These are phyloP conservation scores for Suhomyces terraborum DNA, from an alignment of 1,139 yeast species.

Conservation along the genomic window DNA sequence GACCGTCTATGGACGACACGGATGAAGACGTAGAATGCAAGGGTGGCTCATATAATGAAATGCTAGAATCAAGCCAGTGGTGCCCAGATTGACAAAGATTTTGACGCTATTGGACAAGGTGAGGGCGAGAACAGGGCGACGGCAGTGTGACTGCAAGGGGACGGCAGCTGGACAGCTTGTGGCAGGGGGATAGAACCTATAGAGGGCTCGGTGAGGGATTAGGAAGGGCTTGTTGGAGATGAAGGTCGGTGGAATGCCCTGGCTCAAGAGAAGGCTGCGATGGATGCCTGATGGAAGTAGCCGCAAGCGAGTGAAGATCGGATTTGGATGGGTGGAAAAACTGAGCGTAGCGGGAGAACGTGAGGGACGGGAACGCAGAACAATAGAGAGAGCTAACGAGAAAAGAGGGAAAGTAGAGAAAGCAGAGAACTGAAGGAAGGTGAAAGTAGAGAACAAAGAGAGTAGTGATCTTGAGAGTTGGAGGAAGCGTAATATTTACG, in stretches of 20 bases:
- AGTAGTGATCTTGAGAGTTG: no score
- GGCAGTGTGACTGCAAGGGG: no score
- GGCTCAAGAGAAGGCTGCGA: background rate
- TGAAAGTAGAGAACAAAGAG: background rate
- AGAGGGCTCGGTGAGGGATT: background rate
- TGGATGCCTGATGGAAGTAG: conserved; percentile 5
- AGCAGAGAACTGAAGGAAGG: background rate
- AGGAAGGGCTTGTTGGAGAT: background rate
- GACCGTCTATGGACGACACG: conserved; percentile 9
- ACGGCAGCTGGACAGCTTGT: no score
- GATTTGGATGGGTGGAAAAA: conserved; percentile 1
- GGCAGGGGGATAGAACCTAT: no score
- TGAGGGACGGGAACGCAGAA: background rate
- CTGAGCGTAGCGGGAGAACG: background rate
- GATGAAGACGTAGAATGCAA: background rate
- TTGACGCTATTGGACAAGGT: background rate
- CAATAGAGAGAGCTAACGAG: no score
- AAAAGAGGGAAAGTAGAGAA: background rate
- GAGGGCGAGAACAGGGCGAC: background rate
- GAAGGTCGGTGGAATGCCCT: background rate
- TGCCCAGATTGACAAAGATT: background rate
- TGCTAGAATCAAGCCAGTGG: conserved; percentile 3
- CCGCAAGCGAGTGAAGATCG: conserved; percentile 8
- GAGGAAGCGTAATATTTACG: no score
- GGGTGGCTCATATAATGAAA: conserved; percentile 4